Percentiles rank a stretch among this genome's conserved stretches.
phyloP scores from a whole-genome alignment of 768 basidiomycete species.

The Floccularia luteovirens region DNA sequence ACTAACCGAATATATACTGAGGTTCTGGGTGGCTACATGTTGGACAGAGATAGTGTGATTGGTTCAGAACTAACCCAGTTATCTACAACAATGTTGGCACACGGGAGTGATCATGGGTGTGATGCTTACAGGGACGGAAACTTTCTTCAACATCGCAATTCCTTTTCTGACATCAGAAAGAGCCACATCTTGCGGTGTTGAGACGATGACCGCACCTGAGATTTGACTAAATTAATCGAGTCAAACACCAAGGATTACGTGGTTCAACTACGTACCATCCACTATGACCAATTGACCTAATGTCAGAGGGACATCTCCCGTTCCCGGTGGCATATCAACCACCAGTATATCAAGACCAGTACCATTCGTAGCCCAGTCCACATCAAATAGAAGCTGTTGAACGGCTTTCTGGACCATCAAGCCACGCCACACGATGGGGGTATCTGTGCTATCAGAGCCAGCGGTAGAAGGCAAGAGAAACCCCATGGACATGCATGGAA shows the following conservation, averaged over 20 bases:
- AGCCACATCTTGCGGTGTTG: conserved; percentile 93
- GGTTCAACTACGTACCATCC: conserved; percentile 47
- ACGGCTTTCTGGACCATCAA: conserved; percentile 98
- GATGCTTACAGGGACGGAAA: conserved; percentile 70
- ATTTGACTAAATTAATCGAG: background rate
- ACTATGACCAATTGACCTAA: conserved; percentile 82
- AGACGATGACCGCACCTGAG: conserved; percentile 91
- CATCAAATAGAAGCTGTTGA: conserved; percentile 92
- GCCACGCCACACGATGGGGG: conserved; percentile 90
- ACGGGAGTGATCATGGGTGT: conserved; percentile 4
- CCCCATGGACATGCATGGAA: conserved; percentile 97
- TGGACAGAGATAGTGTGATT: conserved; percentile 77
- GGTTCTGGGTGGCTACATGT: conserved; percentile 50
- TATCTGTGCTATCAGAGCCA: conserved; percentile 50
- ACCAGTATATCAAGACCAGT: conserved; percentile 76
- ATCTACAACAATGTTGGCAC: conserved; percentile 45
- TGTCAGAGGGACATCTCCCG: conserved; percentile 91
- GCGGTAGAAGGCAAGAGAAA: conserved; percentile 69
- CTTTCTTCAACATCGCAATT: conserved; percentile 86
- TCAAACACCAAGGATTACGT: background rate
- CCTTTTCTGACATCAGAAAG: conserved; percentile 89
- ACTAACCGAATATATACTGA: conserved; percentile 21
- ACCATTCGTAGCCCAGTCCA: conserved; percentile 66
- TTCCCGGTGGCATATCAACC: conserved; percentile 95
- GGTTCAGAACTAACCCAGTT: conserved; percentile 80